These are phyloP conservation scores for Russula griseocarnosa DNA, from an alignment of 768 basidiomycete species.

Conservation along the genomic window DNA sequence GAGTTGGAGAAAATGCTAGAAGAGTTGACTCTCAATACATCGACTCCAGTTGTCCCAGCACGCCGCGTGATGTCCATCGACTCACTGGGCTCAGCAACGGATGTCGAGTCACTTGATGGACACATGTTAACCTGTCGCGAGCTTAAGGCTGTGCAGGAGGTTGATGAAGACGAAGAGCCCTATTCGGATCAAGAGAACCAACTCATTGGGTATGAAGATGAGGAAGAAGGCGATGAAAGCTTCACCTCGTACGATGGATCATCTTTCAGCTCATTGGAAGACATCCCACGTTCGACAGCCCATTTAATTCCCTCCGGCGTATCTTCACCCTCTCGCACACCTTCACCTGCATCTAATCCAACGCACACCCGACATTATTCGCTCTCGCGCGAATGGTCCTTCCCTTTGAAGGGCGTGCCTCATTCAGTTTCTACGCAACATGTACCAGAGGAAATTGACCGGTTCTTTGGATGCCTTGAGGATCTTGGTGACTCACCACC, in stretches of 20 bases:
- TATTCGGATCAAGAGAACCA: constrained; percentile 53
- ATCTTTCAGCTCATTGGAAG: constrained; percentile 32
- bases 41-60: constrained; percentile 44
- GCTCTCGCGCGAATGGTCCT: constrained; percentile 68
- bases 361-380: constrained; percentile 40
- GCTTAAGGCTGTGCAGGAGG: constrained; percentile 58
- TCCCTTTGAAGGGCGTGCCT: constrained; percentile 34
- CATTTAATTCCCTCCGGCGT: constrained; percentile 35
- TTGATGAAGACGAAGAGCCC: constrained; percentile 39
- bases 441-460: constrained; percentile 54
- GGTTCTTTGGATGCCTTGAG: constrained; percentile 69
- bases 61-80: constrained; percentile 58
- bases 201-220: constrained; percentile 66
- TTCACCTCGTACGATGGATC: constrained; percentile 36
- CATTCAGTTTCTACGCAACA: constrained; percentile 28
- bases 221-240: constrained; percentile 64
- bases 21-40: constrained; percentile 43
- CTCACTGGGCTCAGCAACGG: constrained; percentile 60
- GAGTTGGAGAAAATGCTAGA: constrained; percentile 56
- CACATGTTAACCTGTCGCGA: constrained; percentile 34
- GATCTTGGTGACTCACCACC: constrained; percentile 50
- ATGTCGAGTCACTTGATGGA: constrained; percentile 58
- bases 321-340: constrained; percentile 32
- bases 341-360: constrained; percentile 31
- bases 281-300: constrained; percentile 34